A percentile compares a stretch with the other conserved stretches of the same genome.
phyloP scores from a whole-genome alignment of 208 protist species.

The Leishmania martiniquensis region DNA sequence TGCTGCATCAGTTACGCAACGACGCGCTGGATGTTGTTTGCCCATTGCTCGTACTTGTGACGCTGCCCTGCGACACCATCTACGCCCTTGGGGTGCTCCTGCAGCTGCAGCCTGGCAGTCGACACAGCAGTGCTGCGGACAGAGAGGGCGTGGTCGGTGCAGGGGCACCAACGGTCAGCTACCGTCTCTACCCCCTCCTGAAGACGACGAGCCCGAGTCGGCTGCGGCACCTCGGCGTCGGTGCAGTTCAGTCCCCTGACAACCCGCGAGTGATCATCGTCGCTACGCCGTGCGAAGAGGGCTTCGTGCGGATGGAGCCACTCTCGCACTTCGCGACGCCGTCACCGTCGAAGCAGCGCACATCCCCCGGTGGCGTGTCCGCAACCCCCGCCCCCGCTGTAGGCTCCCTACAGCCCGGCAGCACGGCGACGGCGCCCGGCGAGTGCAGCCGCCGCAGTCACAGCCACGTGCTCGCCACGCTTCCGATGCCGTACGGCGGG shows the following conservation, averaged over 20 bases:
- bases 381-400: background rate
- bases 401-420: background rate
- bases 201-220: constrained; percentile 44
- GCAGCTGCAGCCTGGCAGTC: constrained; percentile 19
- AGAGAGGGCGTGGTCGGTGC: background rate
- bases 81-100: constrained; percentile 36
- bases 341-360: background rate
- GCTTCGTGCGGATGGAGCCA: constrained; percentile 52
- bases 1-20: constrained; percentile 26
- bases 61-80: constrained; percentile 32
- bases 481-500: constrained; percentile 59
- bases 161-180: constrained; percentile 19
- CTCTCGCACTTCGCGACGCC: constrained; percentile 7
- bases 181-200: constrained; percentile 46
- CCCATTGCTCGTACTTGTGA: constrained; percentile 30
- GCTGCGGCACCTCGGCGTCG: constrained; percentile 50
- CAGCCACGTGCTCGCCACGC: constrained; percentile 42
- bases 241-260: constrained; percentile 48
- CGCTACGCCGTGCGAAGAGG: constrained; percentile 58
- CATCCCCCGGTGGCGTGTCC: background rate
- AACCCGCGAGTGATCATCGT: constrained; percentile 45
- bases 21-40: constrained; percentile 37
- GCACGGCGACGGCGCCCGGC: background rate
- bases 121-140: background rate
- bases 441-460: constrained; percentile 2